Base-by-base conservation (phyloP, 1,139 yeast species). In the Debaryomyces singareniensis region DNA sequence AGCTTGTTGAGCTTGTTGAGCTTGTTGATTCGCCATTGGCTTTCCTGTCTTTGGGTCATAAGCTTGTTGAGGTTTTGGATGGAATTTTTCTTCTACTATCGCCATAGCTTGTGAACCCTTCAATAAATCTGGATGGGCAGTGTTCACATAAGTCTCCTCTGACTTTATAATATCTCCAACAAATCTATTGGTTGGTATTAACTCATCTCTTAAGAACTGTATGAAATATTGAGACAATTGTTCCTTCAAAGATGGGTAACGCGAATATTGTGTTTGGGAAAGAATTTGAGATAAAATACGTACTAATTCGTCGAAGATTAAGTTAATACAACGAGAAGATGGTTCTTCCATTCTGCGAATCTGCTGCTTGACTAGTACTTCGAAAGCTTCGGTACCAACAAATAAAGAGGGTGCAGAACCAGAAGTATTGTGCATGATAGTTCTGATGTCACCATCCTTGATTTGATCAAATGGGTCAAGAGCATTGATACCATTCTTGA, bases 341-440 rank as follows among this genome's bases (percentile, higher is more conserved):
- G 98, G 98, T 43, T 91, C 97, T 59, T 91, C 96, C 67, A 91
- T 86, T 57, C 98, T 76, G 46, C 71, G 78, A 43, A 91, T 89
- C 59, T 91, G 98, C 58, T 91, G 96, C 57, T 85, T 87, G 27
- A 91, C 97, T 46, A 91, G 75, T 13, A 89, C 96, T 58, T 91
- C 98, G 53, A 91, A 91, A 1, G 97, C 97, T 49, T 86, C 91
- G 5, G 98, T 91, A 28, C 97, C 98, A 35, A 91, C 98, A 61
- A 91, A 91, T 46, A 91, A 69, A 4, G 96, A 84, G n/a, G 98
- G 98, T 1, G 96, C 86, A 12, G 96, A 82, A 51, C 98, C 98
- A 10, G 96, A 83, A 27, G 96, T 85, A 56, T 91, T 91, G 65
- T 89, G 86, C 89, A 82, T 81, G 36, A 91, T 89, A n/a, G 98